Evolutionary conservation across 2,329 filamentous ascomycete species (phyloP).

Genomic region (Balansia obtecta): DNA sequence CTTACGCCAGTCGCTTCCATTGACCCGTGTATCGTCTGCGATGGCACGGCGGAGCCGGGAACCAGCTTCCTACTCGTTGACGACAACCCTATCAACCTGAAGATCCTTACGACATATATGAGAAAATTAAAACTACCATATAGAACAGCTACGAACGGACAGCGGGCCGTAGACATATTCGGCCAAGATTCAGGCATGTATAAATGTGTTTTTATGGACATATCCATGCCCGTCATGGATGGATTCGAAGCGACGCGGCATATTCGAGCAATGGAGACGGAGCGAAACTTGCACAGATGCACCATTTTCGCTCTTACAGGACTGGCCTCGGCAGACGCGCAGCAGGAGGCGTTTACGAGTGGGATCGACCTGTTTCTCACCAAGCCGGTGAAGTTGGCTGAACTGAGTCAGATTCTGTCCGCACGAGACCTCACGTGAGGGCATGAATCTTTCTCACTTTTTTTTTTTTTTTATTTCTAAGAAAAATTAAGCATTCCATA

Average conservation of each 20-base stretch:
- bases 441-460: too few species aligned
- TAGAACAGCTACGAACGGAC: conserved; percentile 15
- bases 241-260: conserved; percentile 32
- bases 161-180: conserved; percentile 16
- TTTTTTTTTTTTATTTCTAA: too few species aligned
- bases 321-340: conserved; percentile 30
- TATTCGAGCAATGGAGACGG: conserved; percentile 22
- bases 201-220: conserved; percentile 26
- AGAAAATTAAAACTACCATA: conserved; percentile 14
- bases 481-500: too few species aligned
- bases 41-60: neutral
- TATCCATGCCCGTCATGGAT: conserved; percentile 42
- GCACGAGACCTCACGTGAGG: neutral
- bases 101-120: conserved; percentile 17
- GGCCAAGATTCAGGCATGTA: conserved; percentile 8
- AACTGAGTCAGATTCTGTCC: conserved; percentile 14
- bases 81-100: conserved; percentile 25
- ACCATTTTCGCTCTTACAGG: conserved; percentile 39
- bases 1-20: neutral
- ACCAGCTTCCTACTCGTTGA: conserved; percentile 18
- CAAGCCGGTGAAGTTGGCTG: conserved; percentile 33
- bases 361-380: conserved; percentile 40
- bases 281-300: neutral
- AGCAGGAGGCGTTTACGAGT: conserved; percentile 36
- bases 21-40: neutral